Conservation (phyloP, 176 grass and related monocot genomes). For the Neostapfia colusana region DNA sequence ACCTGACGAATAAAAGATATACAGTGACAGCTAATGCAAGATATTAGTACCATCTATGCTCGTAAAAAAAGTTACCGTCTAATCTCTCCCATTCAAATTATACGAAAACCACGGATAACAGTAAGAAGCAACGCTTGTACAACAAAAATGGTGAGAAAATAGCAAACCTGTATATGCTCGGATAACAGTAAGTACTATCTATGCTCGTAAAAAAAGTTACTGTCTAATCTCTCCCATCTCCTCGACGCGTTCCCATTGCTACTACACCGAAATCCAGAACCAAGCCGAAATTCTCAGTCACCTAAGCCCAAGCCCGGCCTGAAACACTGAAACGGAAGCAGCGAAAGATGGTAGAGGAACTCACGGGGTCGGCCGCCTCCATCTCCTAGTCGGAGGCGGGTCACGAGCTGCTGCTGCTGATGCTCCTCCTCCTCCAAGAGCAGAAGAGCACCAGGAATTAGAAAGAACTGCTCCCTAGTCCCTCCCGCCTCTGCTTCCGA, state of each 20-base stretch:
- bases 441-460: neutral
- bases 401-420: neutral
- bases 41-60: neutral
- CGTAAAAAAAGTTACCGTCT: no score
- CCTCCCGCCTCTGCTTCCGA: neutral
- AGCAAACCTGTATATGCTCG: neutral
- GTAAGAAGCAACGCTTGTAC: neutral
- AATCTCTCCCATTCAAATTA: neutral
- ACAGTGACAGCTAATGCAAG: neutral
- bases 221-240: no score
- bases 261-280: neutral
- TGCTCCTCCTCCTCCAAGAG: neutral
- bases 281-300: neutral
- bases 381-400: conserved; percentile 5
- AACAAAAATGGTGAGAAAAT: neutral
- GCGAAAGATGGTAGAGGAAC: neutral
- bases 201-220: no score
- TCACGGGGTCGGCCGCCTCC: conserved; percentile 44
- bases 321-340: neutral
- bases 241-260: no score
- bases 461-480: neutral
- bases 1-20: neutral
- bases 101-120: neutral
- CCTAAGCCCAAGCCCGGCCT: neutral
- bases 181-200: no score